Conservation (phyloP, 108 stramenopile genomes). For the Skeletonema menzelii region DNA sequence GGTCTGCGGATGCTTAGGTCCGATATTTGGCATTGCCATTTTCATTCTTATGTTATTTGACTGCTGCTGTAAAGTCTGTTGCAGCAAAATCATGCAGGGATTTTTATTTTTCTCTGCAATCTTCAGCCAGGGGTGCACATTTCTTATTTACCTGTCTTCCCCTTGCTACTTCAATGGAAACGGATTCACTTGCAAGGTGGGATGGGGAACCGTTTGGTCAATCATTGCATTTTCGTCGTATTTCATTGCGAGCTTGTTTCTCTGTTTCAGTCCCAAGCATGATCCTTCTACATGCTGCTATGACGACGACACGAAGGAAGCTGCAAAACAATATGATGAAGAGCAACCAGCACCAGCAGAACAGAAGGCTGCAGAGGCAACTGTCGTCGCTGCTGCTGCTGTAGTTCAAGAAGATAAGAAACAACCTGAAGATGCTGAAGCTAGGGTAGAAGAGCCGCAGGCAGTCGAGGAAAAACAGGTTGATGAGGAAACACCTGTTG, state of each 20-base stretch:
- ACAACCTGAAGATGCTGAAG: not conserved
- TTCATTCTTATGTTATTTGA: slow-evolving; percentile 2
- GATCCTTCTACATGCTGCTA: not conserved
- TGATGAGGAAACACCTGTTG: not conserved
- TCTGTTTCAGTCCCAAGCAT: slow-evolving; percentile 7
- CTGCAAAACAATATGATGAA: not conserved
- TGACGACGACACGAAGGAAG: not conserved
- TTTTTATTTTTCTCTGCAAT: not conserved
- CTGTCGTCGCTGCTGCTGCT: not conserved
- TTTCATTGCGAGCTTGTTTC: not conserved
- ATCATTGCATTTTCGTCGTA: not conserved
- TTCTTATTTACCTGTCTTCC: not conserved
- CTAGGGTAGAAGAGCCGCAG: no score
- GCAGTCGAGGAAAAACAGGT: not conserved
- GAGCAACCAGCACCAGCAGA: not conserved
- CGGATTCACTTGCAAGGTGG: not conserved
- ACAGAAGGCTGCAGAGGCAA: not conserved
- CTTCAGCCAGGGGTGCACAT: not conserved
- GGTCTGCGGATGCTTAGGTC: not conserved
- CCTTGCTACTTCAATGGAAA: not conserved
- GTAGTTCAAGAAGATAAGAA: not conserved
- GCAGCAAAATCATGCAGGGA: slow-evolving; percentile 6
- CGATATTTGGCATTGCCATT: not conserved
- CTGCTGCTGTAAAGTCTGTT: slow-evolving; percentile 7
- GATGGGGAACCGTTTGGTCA: not conserved